These are phyloP conservation scores for Helianthus annuus DNA, from an alignment of 129 eudicot species.

Conservation along the genomic window HanXRQr2.0-SUNRISE NC_035444.2:9114181-9114680, in stretches of 20 bases:
- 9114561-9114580: conserved; percentile 23
- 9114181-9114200: background rate
- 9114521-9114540: conserved; percentile 19
- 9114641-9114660: conserved; percentile 2
- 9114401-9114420: conserved; percentile 21
- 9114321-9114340: conserved; percentile 24
- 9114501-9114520: conserved; percentile 19
- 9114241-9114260: conserved; percentile 17
- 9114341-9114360: conserved; percentile 34
- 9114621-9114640: conserved; percentile 11
- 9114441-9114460: conserved; percentile 41
- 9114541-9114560: conserved; percentile 22
- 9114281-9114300: conserved; percentile 13
- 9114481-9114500: conserved; percentile 31
- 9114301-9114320: conserved; percentile 19
- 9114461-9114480: conserved; percentile 41
- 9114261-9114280: conserved; percentile 28
- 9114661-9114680: conserved; percentile 13
- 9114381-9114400: conserved; percentile 27
- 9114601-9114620: conserved; percentile 16
- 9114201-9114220: background rate
- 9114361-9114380: conserved; percentile 25
- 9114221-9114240: background rate
- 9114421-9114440: conserved; percentile 26
- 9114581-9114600: conserved; percentile 24